These are phyloP conservation scores for Glycyrrhiza uralensis DNA, from an alignment of 306 rosid species.

Conservation along the genomic window DNA sequence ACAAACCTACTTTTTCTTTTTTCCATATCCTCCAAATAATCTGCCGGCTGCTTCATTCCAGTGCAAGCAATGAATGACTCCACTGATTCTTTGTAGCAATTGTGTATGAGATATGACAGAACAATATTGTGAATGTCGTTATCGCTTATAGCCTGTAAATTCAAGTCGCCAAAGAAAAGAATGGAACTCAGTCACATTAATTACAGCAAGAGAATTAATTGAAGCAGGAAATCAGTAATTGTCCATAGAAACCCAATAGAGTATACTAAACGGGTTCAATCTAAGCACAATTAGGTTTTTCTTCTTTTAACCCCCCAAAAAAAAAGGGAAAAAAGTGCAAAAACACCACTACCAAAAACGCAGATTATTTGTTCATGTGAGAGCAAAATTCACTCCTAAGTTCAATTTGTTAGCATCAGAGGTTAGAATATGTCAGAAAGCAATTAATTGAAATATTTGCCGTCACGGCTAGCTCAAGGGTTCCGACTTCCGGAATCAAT, in stretches of 20 bases:
- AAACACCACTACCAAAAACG: neutral
- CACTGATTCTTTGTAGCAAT: slow-evolving; percentile 73
- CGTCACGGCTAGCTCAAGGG: neutral
- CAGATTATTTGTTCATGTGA: neutral
- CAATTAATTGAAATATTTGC: neutral
- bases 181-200: neutral
- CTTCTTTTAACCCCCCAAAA: neutral
- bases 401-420: neutral
- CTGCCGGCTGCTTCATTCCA: slow-evolving; percentile 63
- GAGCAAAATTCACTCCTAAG: neutral
- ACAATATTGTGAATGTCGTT: slow-evolving; percentile 63
- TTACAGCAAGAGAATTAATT: neutral
- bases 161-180: neutral
- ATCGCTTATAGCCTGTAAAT: slow-evolving; percentile 65
- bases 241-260: neutral
- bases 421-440: neutral
- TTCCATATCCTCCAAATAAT: slow-evolving; percentile 67
- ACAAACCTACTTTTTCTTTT: slow-evolving; percentile 71
- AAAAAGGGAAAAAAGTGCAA: neutral
- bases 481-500: too few species aligned
- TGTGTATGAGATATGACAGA: slow-evolving; percentile 82
- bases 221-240: neutral
- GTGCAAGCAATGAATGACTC: slow-evolving; percentile 73
- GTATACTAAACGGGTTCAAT: neutral
- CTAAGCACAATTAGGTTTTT: neutral